Conservation (phyloP, 2,329 filamentous ascomycete species). For the Ophiostoma himal-ulmi region DNA sequence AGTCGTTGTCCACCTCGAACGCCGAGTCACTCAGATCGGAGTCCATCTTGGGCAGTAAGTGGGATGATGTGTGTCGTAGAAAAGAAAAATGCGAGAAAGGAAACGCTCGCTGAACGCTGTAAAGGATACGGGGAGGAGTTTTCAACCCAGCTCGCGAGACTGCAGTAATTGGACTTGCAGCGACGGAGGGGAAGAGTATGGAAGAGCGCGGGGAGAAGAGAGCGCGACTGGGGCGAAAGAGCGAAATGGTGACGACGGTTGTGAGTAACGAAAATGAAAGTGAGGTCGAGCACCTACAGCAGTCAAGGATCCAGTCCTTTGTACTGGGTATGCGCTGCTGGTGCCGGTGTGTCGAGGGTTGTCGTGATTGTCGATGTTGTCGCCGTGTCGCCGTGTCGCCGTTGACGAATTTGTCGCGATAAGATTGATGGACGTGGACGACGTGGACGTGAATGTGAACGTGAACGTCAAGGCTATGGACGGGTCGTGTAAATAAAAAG, state of each 20-base stretch:
- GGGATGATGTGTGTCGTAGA: not conserved
- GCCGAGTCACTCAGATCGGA: conserved; percentile 57
- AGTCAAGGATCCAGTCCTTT: conserved; percentile 24
- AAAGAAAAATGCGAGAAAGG: conserved; percentile 4
- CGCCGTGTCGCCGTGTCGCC: not conserved
- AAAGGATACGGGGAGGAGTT: not conserved
- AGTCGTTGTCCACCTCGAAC: conserved; percentile 51
- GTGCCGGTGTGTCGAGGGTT: not conserved
- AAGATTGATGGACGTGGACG: not conserved
- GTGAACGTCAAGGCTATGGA: not conserved
- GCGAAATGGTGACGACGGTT: not conserved
- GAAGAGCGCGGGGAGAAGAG: not conserved
- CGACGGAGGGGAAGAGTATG: not conserved
- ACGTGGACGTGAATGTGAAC: not conserved
- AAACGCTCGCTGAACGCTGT: not conserved
- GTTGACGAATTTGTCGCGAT: not conserved
- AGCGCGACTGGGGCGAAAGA: not conserved
- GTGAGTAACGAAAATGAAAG: not conserved
- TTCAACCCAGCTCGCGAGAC: not conserved
- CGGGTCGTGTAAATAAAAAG: conserved; percentile 2
- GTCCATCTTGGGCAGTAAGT: conserved; percentile 40
- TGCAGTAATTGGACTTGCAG: not conserved
- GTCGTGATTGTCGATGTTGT: conserved; percentile 2
- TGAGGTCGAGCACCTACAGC: not conserved
- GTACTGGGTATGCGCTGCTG: conserved; percentile 2